Evolutionary conservation across 2,329 filamentous ascomycete species (phyloP).

Genomic region (Microdochium trichocladiopsis): DNA sequence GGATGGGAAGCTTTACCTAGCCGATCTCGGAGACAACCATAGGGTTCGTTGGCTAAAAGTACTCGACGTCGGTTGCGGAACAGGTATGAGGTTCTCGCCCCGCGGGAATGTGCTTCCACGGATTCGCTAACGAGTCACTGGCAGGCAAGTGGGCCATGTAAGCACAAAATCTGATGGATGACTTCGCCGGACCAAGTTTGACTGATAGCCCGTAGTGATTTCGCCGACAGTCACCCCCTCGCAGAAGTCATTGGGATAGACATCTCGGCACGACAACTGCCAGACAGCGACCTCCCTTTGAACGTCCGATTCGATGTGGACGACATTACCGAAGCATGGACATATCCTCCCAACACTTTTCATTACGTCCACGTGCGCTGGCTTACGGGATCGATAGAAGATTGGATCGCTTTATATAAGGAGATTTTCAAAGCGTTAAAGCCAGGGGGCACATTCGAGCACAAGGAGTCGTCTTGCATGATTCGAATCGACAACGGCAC

Average conservation of each 20-base stretch:
- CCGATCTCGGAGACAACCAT: conserved; percentile 24
- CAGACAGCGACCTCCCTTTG: conserved; percentile 28
- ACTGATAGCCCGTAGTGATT: conserved; percentile 21
- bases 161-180: conserved; percentile 5
- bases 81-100: conserved; percentile 7
- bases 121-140: background rate
- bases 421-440: conserved; percentile 43
- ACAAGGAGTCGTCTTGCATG: conserved; percentile 14
- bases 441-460: conserved; percentile 37
- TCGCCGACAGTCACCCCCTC: conserved; percentile 27
- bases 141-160: conserved; percentile 24
- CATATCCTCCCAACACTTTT: conserved; percentile 39
- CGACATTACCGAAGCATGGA: conserved; percentile 32
- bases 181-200: background rate
- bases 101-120: background rate
- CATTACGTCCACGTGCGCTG: conserved; percentile 56
- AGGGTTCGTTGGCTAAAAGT: conserved; percentile 15
- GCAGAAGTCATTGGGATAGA: conserved; percentile 28
- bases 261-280: conserved; percentile 31
- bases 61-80: conserved; percentile 22
- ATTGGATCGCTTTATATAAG: conserved; percentile 44
- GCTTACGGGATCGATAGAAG: conserved; percentile 46
- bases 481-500: conserved; percentile 20
- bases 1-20: conserved; percentile 26
- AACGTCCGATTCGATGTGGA: conserved; percentile 33